Conservation (phyloP, 176 grass and related monocot species). For the Eragrostis curvula region DNA sequence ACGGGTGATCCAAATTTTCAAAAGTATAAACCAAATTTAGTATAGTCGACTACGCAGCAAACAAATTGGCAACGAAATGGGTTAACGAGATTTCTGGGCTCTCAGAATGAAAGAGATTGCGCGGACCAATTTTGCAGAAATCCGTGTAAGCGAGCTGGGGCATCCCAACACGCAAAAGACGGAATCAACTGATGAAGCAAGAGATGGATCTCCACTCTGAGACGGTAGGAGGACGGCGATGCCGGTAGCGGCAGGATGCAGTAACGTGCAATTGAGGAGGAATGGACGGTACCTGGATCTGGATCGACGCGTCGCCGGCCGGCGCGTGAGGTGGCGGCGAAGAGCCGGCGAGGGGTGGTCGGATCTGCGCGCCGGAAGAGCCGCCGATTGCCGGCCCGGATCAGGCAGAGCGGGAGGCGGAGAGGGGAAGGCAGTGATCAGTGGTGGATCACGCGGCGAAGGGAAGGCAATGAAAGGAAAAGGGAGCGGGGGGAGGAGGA, state of each 20-base stretch:
- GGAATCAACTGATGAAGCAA: too few species aligned
- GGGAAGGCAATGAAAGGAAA: background rate
- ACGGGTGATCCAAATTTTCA: background rate
- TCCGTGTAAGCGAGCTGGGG: background rate
- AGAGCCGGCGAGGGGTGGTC: too few species aligned
- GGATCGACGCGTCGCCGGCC: background rate
- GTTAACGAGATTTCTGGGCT: background rate
- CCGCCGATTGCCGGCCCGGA: conserved; percentile 14
- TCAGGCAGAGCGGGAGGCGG: conserved; percentile 14
- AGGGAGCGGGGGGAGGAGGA: conserved; percentile 3
- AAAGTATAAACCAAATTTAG: background rate
- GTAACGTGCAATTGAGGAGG: background rate
- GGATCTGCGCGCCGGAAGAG: background rate
- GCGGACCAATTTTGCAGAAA: background rate
- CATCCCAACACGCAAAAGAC: background rate
- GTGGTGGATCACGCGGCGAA: conserved; percentile 7
- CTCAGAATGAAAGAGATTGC: background rate
- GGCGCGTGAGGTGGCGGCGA: background rate
- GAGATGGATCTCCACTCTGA: background rate
- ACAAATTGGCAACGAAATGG: background rate
- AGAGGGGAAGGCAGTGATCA: conserved; percentile 15
- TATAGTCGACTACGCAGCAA: too few species aligned
- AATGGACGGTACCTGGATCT: conserved; percentile 29
- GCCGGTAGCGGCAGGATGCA: background rate
- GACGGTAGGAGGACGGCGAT: too few species aligned